Base-by-base conservation (phyloP, 2,329 filamentous ascomycete genomes). In the Exophiala dermatitidis region DNA sequence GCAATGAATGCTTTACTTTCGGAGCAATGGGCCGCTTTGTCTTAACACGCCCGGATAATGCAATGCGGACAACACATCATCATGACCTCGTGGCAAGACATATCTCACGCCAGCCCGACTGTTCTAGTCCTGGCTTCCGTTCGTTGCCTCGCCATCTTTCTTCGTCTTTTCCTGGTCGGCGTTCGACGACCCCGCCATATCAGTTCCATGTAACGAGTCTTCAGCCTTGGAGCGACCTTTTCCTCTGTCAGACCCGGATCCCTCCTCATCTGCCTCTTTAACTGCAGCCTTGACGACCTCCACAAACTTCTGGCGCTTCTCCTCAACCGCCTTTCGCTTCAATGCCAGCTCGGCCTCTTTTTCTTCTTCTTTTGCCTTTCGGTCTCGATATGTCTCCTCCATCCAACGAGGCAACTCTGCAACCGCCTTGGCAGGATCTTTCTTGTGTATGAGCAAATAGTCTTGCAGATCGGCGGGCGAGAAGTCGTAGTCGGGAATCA, bases 391-490 rank as follows among this genome's bases (percentile, higher is more conserved):
- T 5, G 48, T 32, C 45, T 51, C 53, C 26, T 56, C 54, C 46
- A 62, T 55, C 75, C 76, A 80, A 44, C 51, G 60, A n/a, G 60
- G 65, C 3, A 75, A 70, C 56, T 71, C 66, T 31, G 67, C 66
- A 32, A 79, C 58, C 26, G 77, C 76, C 47, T 68, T 64, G 9
- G 60, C 56, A 3, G 77, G 75, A 47, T 74, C 71, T 53, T 74
- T 75, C 66, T 77, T 77, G 53, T 73, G 65, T 54, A 69, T 71
- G 49, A 80, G 68, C 34, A 81, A 65, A 56, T 76, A 77, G 8
- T 74, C 76, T 61, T 80, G 75, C 32, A 80, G 70, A 63, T 80
- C 74, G 3, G 77, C 76, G 0, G 76, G 77, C 8, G 73, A 74
- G 53, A 80, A 77, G 4, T 60, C 69, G 26, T 68, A 63, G 48